A percentile compares a stretch with the other conserved stretches of the same genome.
Conservation (phyloP, 495 filamentous ascomycete genomes). For the Annulohypoxylon maeteangense region DNA sequence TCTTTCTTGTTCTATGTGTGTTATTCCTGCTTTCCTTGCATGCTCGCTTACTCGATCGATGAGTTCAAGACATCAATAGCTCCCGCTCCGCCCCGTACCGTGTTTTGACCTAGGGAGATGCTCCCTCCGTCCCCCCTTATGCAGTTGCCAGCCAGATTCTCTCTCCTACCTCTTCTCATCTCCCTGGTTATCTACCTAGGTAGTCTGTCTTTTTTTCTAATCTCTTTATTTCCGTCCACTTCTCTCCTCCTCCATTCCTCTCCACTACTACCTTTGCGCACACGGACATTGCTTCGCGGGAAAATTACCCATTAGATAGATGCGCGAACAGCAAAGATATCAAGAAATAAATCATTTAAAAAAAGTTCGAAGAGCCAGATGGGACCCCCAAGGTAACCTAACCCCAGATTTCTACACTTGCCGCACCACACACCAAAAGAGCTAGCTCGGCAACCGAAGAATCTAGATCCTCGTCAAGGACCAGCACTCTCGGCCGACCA, state of each 20-base stretch:
- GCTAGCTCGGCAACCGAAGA: conserved; percentile 2
- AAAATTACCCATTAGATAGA: too few species aligned
- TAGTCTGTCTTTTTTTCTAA: background rate
- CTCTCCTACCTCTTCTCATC: background rate
- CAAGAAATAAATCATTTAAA: background rate
- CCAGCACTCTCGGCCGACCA: conserved; percentile 26
- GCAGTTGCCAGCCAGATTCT: background rate
- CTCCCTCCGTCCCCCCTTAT: conserved; percentile 13
- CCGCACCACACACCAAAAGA: conserved; percentile 19
- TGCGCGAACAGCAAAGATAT: conserved; percentile 1
- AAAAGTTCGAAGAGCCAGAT: background rate
- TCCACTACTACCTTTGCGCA: background rate
- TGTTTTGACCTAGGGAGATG: conserved; percentile 11
- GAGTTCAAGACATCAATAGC: background rate
- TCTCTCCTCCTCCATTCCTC: background rate
- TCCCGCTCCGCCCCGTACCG: conserved; percentile 17
- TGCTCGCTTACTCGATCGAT: background rate
- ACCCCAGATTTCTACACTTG: conserved; percentile 30
- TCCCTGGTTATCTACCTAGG: background rate
- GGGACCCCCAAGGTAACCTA: conserved; percentile 26
- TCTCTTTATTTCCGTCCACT: background rate
- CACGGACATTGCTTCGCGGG: background rate
- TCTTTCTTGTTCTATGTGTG: background rate
- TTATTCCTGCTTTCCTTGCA: background rate
- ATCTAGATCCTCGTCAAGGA: conserved; percentile 29